Evolutionary conservation across 352 stramenopile species (phyloP), one percentile per base, ranked within the genome.

Genomic region (Thalassiosira mediterranea): DNA sequence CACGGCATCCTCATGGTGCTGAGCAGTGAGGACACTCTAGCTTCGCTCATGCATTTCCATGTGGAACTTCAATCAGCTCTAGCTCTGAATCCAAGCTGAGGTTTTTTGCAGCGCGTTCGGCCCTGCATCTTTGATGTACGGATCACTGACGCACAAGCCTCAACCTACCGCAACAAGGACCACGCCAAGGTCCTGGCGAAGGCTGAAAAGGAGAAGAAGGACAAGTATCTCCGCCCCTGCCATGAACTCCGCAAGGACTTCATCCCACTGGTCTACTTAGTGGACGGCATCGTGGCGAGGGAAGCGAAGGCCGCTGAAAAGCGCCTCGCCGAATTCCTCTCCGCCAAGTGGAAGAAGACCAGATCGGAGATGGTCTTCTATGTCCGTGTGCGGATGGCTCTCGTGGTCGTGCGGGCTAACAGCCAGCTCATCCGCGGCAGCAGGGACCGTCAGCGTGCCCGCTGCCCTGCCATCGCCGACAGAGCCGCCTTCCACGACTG

Each of bases 111-210:
- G 21, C 28, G 44, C 2, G 51, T 48, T 11, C 29, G 48, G 4
- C 53, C n/a, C 21, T 44, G 29, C 17, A 75, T 84, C 52, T 81
- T 78, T 60, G 66, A 84, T 62, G 47, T 85, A 13, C 29, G 60
- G 0, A 68, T 82, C 21, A 81, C 60, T 2, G 76, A 81, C 48
- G 81, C 71, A 0, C 51, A 85, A 38, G 7, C 44, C 8, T 13
- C 32, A 0, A 72, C 71, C 31, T 53, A 72, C 11, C 49, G 40
- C 10, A 74, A 70, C 23, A 13, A 51, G 32, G 32, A 66, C 1
- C 38, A 29, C 17, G 28, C 25, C 21, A 76, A 68, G 48, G 42
- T 79, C 5, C 53, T 80, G 0, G 21, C 19, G 15, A 17, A 15
- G 37, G 54, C 65, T 51, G 71, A 69, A 42, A 72, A 68, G 54